A percentile compares a stretch with the other conserved stretches of the same genome.
phyloP scores from a whole-genome alignment of 345 rosid genomes.

The Eucalyptus leucophloia region DNA sequence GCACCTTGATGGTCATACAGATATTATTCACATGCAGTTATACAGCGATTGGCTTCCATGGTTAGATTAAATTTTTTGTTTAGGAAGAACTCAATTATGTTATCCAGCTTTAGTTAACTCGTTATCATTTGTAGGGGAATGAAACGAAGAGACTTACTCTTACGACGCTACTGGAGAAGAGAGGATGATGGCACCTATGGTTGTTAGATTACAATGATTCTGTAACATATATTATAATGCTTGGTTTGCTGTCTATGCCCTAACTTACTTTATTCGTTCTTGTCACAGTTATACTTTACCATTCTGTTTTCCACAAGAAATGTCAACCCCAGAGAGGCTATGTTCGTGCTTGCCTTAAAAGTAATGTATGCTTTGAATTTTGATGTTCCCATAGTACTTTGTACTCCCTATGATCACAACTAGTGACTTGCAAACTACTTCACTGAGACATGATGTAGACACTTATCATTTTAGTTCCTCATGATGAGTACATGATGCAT shows the following conservation, averaged over 20 bases:
- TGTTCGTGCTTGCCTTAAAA: conserved; percentile 80
- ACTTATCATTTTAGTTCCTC: neutral
- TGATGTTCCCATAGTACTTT: neutral
- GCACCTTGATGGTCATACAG: conserved; percentile 91
- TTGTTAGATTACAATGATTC: neutral
- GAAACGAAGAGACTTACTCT: conserved; percentile 67
- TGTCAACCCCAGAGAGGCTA: conserved; percentile 61
- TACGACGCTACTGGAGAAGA: conserved; percentile 90
- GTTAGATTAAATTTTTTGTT: conserved; percentile 12
- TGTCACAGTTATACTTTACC: conserved; percentile 70
- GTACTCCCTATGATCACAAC: neutral
- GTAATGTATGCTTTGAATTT: conserved; percentile 41
- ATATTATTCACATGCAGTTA: conserved; percentile 51
- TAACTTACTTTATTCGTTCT: neutral
- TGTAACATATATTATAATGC: neutral
- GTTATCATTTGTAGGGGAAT: conserved; percentile 37
- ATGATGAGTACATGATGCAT: neutral
- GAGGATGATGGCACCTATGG: conserved; percentile 98
- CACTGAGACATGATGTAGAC: neutral
- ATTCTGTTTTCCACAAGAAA: conserved; percentile 76
- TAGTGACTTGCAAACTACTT: neutral
- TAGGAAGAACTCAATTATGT: neutral
- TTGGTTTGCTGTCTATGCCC: neutral
- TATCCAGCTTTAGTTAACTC: neutral
- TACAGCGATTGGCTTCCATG: conserved; percentile 82